phyloP scores from a whole-genome alignment of 1,139 yeast genomes.

The Magnusiomyces magnusii region DNA sequence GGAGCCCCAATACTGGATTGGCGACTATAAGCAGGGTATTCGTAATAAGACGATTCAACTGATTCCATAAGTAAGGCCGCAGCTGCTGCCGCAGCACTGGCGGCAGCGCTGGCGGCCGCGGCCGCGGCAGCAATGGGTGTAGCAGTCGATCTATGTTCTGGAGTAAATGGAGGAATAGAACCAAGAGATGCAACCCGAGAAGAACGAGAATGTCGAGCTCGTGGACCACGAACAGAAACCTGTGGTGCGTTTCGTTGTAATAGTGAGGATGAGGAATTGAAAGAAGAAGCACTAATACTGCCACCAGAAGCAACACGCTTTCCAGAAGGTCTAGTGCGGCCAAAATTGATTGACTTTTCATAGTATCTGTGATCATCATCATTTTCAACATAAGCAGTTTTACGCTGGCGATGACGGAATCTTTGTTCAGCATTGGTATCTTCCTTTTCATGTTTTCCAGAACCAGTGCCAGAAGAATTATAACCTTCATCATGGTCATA shows the following conservation, averaged over 20 bases:
- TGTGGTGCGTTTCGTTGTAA: not conserved
- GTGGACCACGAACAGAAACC: not conserved
- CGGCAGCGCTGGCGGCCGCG: not conserved
- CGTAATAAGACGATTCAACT: not conserved
- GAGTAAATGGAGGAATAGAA: not conserved
- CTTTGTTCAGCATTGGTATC: not conserved
- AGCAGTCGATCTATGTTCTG: not conserved
- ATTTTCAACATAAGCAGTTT: not conserved
- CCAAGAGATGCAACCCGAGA: not conserved
- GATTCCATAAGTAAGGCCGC: not conserved
- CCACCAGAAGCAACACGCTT: not conserved
- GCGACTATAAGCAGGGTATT: not conserved
- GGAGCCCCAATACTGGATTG: not conserved
- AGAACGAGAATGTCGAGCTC: not conserved
- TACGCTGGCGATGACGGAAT: not conserved
- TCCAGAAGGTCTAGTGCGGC: not conserved
- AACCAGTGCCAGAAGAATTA: not conserved
- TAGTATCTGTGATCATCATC: not conserved
- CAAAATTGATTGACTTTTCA: not conserved
- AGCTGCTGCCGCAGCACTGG: not conserved
- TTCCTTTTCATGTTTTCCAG: not conserved
- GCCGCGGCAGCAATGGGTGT: not conserved
- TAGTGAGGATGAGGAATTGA: not conserved
- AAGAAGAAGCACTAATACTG: not conserved
- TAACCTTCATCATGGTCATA: not conserved